phyloP scores from a whole-genome alignment of 805 yeast genomes.

The Saccharomycopsis fermentans region DNA sequence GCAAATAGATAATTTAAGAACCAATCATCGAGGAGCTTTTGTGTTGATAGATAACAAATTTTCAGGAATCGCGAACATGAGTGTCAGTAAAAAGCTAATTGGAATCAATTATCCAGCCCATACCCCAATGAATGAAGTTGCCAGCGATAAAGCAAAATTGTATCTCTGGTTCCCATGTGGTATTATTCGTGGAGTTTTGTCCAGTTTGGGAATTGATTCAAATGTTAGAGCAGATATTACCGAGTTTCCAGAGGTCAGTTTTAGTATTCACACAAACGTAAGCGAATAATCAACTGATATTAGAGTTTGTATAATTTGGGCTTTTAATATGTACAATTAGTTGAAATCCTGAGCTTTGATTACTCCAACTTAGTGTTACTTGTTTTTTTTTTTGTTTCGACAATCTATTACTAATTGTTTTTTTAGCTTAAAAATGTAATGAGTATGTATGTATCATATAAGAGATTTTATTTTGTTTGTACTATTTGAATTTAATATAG shows the following conservation, averaged over 20 bases:
- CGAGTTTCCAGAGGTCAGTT: slow-evolving; percentile 57
- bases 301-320: too few relatives aligned
- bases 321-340: too few relatives aligned
- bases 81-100: slow-evolving; percentile 30
- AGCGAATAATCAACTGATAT: slow-evolving; percentile 1
- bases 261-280: slow-evolving; percentile 52
- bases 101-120: background rate
- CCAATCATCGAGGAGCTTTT: slow-evolving; percentile 66
- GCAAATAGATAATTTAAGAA: slow-evolving; percentile 84
- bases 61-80: slow-evolving; percentile 42
- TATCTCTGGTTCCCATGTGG: slow-evolving; percentile 71
- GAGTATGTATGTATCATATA: background rate
- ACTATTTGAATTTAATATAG: background rate
- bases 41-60: slow-evolving; percentile 65
- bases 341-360: too few relatives aligned
- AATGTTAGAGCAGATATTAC: slow-evolving; percentile 54
- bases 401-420: too few relatives aligned
- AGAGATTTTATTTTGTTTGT: too few relatives aligned
- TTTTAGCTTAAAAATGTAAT: too few relatives aligned
- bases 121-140: slow-evolving; percentile 26
- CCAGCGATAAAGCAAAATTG: slow-evolving; percentile 34
- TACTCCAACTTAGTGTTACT: too few relatives aligned
- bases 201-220: slow-evolving; percentile 59
- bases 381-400: too few relatives aligned
- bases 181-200: slow-evolving; percentile 59